Conservation (phyloP, 495 filamentous ascomycete genomes). For the Tuber magnatum region DNA sequence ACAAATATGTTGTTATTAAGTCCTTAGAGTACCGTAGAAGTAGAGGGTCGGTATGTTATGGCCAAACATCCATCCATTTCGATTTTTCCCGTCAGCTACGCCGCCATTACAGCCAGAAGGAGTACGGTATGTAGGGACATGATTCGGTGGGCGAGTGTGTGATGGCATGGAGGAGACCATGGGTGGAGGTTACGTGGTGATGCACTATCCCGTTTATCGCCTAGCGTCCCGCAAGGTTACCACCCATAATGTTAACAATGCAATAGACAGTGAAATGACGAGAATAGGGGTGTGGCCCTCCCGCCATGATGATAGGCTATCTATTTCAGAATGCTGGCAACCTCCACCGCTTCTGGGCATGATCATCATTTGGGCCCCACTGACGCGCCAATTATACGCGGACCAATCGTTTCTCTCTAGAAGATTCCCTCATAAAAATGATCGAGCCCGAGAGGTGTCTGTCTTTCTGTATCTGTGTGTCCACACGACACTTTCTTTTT, state of each 20-base stretch:
- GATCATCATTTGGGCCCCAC: conserved; percentile 15
- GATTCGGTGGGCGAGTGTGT: conserved; percentile 22
- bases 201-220: conserved; percentile 20
- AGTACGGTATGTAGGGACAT: background rate
- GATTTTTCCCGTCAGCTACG: background rate
- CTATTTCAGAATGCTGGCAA: conserved; percentile 34
- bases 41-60: background rate
- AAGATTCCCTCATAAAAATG: conserved; percentile 32
- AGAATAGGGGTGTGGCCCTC: conserved; percentile 22
- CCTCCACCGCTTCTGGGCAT: conserved; percentile 23
- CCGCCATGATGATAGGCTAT: conserved; percentile 18
- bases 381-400: conserved; percentile 16
- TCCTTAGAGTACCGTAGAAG: too few species aligned
- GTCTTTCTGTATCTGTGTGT: conserved; percentile 13
- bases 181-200: conserved; percentile 34
- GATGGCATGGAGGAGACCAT: conserved; percentile 26
- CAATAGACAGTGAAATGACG: conserved; percentile 30
- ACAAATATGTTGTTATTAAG: background rate
- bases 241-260: conserved; percentile 7
- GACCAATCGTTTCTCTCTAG: conserved; percentile 30
- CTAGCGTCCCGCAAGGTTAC: conserved; percentile 11
- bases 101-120: background rate
- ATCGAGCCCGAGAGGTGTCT: conserved; percentile 15
- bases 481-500: conserved; percentile 1
- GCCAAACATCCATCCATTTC: background rate